phyloP scores from a whole-genome alignment of 1,284 basidiomycete genomes.

The Cystobasidiaceae sp. region DNA sequence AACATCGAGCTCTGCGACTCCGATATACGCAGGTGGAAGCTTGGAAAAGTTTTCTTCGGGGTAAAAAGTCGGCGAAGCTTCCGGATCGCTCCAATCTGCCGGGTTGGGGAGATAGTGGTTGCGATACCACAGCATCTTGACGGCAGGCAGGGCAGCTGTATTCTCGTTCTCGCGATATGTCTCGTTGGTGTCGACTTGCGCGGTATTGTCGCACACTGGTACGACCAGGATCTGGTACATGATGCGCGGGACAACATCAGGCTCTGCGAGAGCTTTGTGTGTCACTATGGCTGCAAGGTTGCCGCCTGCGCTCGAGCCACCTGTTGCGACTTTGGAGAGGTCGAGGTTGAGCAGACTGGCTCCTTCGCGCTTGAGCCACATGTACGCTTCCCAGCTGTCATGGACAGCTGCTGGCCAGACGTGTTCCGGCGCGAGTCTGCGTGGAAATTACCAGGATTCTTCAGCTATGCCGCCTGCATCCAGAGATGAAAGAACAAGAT shows the following conservation, averaged over 20 bases:
- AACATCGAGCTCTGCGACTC: constrained; percentile 62
- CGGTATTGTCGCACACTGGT: constrained; percentile 67
- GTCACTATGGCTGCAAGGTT: constrained; percentile 64
- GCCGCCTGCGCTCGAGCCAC: constrained; percentile 67
- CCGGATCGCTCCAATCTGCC: constrained; percentile 59
- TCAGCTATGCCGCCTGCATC: background rate
- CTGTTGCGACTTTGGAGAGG: constrained; percentile 53
- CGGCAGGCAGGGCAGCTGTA: constrained; percentile 58
- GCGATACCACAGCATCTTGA: constrained; percentile 67
- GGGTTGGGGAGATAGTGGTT: constrained; percentile 61
- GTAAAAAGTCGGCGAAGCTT: constrained; percentile 63
- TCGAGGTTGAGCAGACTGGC: constrained; percentile 50
- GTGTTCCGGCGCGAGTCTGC: constrained; percentile 66
- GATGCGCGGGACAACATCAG: constrained; percentile 55
- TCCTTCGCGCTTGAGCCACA: constrained; percentile 56
- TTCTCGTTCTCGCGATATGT: constrained; percentile 60
- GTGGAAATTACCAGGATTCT: constrained; percentile 57
- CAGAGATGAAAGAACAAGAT: background rate
- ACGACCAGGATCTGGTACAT: constrained; percentile 62
- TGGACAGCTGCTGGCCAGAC: constrained; percentile 68
- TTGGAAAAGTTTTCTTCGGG: constrained; percentile 55
- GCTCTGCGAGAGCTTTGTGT: constrained; percentile 56
- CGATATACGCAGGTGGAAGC: constrained; percentile 59
- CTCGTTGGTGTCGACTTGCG: constrained; percentile 47
- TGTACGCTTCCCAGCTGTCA: constrained; percentile 62